Evolutionary conservation across 106 monocot species (phyloP).

Genomic region (Apostasia ramifera): DNA sequence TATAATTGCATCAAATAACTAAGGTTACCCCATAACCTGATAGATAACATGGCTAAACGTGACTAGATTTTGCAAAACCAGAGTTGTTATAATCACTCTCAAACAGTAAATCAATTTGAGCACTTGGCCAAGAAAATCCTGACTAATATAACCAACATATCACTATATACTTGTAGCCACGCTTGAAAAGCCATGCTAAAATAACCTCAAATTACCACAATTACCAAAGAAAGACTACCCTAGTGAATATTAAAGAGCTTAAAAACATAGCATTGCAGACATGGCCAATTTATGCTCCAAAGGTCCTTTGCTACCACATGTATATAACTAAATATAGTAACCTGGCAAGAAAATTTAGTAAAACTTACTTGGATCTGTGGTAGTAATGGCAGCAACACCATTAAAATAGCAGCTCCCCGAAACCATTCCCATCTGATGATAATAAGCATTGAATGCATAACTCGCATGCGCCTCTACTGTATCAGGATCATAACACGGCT

Average conservation of each 20-base stretch:
- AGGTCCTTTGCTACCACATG: not conserved
- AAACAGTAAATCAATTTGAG: too few species aligned
- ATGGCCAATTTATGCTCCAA: not conserved
- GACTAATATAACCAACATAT: too few species aligned
- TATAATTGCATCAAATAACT: too few species aligned
- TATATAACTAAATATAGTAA: not conserved
- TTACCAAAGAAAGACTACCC: too few species aligned
- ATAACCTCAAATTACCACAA: too few species aligned
- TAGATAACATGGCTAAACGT: not conserved
- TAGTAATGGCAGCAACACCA: slow-evolving; percentile 86
- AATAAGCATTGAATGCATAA: slow-evolving; percentile 86
- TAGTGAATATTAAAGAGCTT: not conserved
- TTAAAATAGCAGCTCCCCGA: slow-evolving; percentile 92
- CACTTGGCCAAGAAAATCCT: too few species aligned
- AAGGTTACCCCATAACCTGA: too few species aligned
- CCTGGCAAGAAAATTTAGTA: not conserved
- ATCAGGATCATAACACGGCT: slow-evolving; percentile 78
- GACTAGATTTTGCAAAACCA: not conserved
- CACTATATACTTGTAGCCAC: not conserved
- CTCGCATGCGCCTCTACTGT: slow-evolving; percentile 65
- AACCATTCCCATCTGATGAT: slow-evolving; percentile 85
- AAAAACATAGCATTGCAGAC: not conserved
- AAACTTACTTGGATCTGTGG: slow-evolving; percentile 84
- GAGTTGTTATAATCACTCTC: not conserved
- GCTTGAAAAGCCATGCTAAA: too few species aligned